phyloP scores from a whole-genome alignment of 1,284 basidiomycete species.

The Schizopora paradoxa region DNA sequence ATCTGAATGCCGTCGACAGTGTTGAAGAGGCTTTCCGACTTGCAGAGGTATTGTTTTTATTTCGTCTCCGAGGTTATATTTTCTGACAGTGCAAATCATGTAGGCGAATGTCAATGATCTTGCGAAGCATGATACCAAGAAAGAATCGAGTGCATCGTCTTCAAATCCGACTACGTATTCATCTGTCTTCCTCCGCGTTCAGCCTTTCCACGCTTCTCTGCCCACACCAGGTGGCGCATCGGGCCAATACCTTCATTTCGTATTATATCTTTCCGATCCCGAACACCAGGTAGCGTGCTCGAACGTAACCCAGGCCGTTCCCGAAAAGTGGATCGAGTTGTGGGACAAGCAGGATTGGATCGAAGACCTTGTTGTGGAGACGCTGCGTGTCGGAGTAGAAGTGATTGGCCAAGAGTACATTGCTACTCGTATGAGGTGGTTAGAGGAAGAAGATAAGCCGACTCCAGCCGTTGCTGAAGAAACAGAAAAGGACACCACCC shows the following conservation, averaged over 20 bases:
- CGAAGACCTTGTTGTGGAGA: conserved; percentile 86
- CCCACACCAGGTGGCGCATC: conserved; percentile 33
- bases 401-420: conserved; percentile 86
- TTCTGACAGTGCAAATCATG: conserved; percentile 4
- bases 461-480: conserved; percentile 21
- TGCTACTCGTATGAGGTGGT: conserved; percentile 76
- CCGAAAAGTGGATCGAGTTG: conserved; percentile 75
- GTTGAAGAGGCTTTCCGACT: conserved; percentile 80
- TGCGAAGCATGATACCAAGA: conserved; percentile 53
- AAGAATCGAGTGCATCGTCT: conserved; percentile 34
- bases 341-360: conserved; percentile 96
- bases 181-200: conserved; percentile 89
- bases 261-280: conserved; percentile 80
- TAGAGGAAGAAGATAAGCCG: conserved; percentile 26
- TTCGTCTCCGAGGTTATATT: conserved; percentile 1
- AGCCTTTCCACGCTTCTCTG: conserved; percentile 72
- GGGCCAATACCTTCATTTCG: conserved; percentile 72
- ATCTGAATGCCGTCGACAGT: conserved; percentile 80
- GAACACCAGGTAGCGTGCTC: conserved; percentile 70
- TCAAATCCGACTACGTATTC: conserved; percentile 78
- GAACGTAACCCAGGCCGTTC: conserved; percentile 77
- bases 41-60: conserved; percentile 51
- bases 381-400: conserved; percentile 76
- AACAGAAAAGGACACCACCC: conserved; percentile 23
- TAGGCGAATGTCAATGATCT: conserved; percentile 79